Evolutionary conservation across 768 basidiomycete species (phyloP).

Genomic region (Cystofilobasidium capitatum): DNA sequence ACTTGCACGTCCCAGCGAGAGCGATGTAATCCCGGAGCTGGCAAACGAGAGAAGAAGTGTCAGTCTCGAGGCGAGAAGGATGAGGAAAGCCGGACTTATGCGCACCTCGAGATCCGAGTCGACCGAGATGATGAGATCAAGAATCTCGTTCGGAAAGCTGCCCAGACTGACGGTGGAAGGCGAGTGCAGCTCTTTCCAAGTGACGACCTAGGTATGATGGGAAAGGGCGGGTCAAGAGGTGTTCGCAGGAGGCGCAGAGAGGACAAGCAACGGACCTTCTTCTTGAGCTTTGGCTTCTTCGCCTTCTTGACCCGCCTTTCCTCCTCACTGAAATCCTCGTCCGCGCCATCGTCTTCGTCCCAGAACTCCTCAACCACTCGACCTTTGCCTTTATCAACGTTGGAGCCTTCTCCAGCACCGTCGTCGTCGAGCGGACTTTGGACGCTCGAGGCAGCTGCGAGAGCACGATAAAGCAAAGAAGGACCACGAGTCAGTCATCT

Average conservation of each 20-base stretch:
- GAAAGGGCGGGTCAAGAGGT: background rate
- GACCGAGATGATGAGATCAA: background rate
- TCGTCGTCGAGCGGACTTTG: too few relatives aligned
- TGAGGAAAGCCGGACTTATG: background rate
- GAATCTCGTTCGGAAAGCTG: background rate
- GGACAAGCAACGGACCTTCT: too few relatives aligned
- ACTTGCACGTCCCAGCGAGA: slow-evolving; percentile 3
- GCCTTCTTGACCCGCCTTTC: background rate
- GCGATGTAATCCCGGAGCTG: slow-evolving; percentile 12
- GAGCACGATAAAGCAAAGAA: too few relatives aligned
- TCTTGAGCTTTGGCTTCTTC: slow-evolving; percentile 1
- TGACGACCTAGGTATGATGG: background rate
- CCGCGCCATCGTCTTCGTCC: slow-evolving; percentile 17
- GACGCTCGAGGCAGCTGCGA: too few relatives aligned
- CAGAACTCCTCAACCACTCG: too few relatives aligned
- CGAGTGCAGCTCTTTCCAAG: background rate
- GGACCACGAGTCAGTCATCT: too few relatives aligned
- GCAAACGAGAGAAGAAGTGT: background rate
- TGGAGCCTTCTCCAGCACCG: too few relatives aligned
- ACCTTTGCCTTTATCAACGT: too few relatives aligned
- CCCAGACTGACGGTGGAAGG: slow-evolving; percentile 1
- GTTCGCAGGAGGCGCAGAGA: too few relatives aligned
- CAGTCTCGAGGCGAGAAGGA: background rate
- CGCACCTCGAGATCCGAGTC: background rate
- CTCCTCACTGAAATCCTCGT: slow-evolving; percentile 1